Base-by-base conservation (phyloP, 768 basidiomycete species). In the Gymnopilus dilepis region DNA sequence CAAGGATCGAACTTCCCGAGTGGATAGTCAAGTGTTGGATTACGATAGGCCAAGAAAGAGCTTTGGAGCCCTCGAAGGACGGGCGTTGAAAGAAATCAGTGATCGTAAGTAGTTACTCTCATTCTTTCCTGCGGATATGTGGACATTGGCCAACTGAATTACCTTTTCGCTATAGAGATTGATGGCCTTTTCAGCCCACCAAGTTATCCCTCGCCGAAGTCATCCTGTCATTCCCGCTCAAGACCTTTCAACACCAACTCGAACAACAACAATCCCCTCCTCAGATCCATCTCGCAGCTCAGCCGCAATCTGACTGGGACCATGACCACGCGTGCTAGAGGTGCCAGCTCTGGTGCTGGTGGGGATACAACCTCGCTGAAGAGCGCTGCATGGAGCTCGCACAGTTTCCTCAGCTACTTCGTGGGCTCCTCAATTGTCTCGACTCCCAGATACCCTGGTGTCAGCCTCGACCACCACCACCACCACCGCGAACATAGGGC, bases 131-230 rank as follows among this genome's bases (percentile, higher is more conserved):
- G 43, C 37, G 30, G 55, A 6, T 55, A 34, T 58, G 19, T 19
- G 0, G 24, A 3, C 7, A 45, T 40, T 42, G 37, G n/a, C 31
- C 31, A 48, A 26, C 26, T 51, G 9, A 50, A 28, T 1, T 63
- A 33, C 63, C 19, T 38, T 26, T 45, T 37, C 21, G 59, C 22
- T 51, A 21, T 67, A 94, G 94, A 91, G 70, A 85, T 96, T 55
- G 89, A 92, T 50, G 94, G 95, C 58, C 86, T 95, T 4, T 69
- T 88, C 38, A 81, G 79, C 52, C 63, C 69, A 42, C 51, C 72
- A 34, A 59, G 68, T 12, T 70, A 69, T 47, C 52, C 67, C n/a
- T 65, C 65, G 0, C 58, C 64, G 8, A 58, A 58, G 15, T 4
- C n/a, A 34, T 40, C 31, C 64, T 12, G 42, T 22, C 65, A 58